Conservation (phyloP, 2,329 filamentous ascomycete genomes). For the Sclerotinia trifoliorum region DNA sequence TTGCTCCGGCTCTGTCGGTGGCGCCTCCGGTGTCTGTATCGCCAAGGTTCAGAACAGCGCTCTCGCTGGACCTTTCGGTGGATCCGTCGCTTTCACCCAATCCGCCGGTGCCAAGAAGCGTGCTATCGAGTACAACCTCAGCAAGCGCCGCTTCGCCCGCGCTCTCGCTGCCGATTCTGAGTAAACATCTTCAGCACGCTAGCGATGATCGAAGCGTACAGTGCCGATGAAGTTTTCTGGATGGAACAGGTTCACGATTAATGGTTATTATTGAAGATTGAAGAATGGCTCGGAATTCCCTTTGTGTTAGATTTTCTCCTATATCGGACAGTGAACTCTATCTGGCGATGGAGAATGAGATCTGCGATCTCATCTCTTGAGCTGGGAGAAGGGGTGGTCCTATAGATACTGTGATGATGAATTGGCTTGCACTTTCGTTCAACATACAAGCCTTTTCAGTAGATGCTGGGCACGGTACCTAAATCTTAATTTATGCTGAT, state of each 20-base stretch:
- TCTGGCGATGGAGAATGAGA: constrained; percentile 1
- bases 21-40: constrained; percentile 61
- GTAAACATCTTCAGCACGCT: constrained; percentile 25
- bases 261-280: constrained; percentile 15
- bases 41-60: constrained; percentile 63
- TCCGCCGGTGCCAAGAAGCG: constrained; percentile 57
- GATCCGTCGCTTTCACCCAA: constrained; percentile 65
- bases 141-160: constrained; percentile 41
- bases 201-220: not conserved
- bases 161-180: constrained; percentile 28
- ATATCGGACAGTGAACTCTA: not conserved
- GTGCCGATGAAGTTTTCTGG: not conserved
- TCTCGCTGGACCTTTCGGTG: constrained; percentile 64
- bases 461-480: constrained; percentile 15
- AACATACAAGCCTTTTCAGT: constrained; percentile 10
- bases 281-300: constrained; percentile 8
- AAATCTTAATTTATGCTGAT: constrained; percentile 23
- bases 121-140: constrained; percentile 53
- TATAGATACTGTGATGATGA: constrained; percentile 16
- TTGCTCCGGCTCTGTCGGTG: constrained; percentile 58
- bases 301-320: constrained; percentile 14
- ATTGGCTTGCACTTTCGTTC: constrained; percentile 14
- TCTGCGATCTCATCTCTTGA: constrained; percentile 19
- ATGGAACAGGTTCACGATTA: not conserved
- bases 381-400: not conserved